Evolutionary conservation across 495 filamentous ascomycete genomes (phyloP).

Genomic region (Hypoxylon cercidicola): DNA sequence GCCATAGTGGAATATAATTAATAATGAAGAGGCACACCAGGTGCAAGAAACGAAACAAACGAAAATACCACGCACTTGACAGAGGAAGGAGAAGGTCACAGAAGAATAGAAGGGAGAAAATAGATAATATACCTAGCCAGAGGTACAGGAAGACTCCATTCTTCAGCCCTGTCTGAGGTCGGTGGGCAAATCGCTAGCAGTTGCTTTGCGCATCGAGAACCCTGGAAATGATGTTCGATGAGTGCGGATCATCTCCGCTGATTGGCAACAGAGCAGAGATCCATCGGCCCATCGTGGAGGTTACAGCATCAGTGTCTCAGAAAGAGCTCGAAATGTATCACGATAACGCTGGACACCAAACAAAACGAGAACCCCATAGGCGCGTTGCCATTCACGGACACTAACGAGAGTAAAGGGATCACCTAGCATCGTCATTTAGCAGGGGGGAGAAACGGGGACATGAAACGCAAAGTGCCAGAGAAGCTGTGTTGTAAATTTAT

Average conservation of each 20-base stretch:
- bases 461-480: conserved; percentile 27
- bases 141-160: conserved; percentile 13
- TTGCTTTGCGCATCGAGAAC: conserved; percentile 13
- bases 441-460: conserved; percentile 1
- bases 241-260: conserved; percentile 27
- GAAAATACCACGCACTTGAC: conserved; percentile 10
- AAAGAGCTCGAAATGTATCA: conserved; percentile 27
- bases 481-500: conserved; percentile 5
- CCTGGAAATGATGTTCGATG: conserved; percentile 29
- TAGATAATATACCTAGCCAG: conserved; percentile 1
- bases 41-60: conserved; percentile 48
- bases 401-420: conserved; percentile 1
- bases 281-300: conserved; percentile 17
- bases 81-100: conserved; percentile 10
- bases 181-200: conserved; percentile 28
- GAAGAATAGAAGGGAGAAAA: conserved; percentile 20
- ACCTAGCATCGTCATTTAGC: neutral
- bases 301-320: conserved; percentile 37
- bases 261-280: conserved; percentile 28
- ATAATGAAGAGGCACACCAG: conserved; percentile 50
- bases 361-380: conserved; percentile 3
- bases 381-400: conserved; percentile 23
- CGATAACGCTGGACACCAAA: conserved; percentile 21
- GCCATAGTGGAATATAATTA: conserved; percentile 43
- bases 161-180: conserved; percentile 16